phyloP scores from a whole-genome alignment of 106 monocot genomes.

The Allium sativum region DNA sequence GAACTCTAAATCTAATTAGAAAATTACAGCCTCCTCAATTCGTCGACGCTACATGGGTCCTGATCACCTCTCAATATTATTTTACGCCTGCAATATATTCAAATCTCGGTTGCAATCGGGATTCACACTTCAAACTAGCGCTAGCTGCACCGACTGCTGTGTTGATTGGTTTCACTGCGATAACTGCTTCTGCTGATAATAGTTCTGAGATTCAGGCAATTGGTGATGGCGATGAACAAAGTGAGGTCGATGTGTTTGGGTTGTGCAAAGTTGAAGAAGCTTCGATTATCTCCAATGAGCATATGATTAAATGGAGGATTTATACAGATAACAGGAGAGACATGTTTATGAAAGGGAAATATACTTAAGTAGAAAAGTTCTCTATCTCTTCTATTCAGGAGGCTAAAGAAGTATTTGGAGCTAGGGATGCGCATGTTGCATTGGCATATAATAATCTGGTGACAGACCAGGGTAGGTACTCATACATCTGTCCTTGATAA shows the following conservation, averaged over 20 bases:
- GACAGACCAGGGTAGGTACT: not conserved
- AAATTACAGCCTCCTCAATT: not conserved
- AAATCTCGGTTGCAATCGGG: not conserved
- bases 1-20: not conserved
- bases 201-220: constrained; percentile 17
- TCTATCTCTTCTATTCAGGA: constrained; percentile 67
- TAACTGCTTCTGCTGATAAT: constrained; percentile 38
- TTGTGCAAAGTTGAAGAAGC: constrained; percentile 75
- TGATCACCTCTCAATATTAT: not conserved
- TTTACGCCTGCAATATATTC: not conserved
- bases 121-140: not conserved
- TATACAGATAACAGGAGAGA: constrained; percentile 73
- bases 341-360: constrained; percentile 56
- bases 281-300: constrained; percentile 67
- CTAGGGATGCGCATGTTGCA: constrained; percentile 92
- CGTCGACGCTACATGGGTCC: not conserved
- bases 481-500: not conserved
- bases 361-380: constrained; percentile 77
- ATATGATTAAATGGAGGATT: constrained; percentile 90
- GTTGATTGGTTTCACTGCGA: constrained; percentile 27
- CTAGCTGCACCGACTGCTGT: constrained; percentile 21
- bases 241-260: constrained; percentile 28
- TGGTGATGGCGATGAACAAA: constrained; percentile 26
- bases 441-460: constrained; percentile 96
- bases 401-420: constrained; percentile 89